Percentiles rank a stretch among this genome's conserved stretches.
Conservation (phyloP, 2,329 filamentous ascomycete species). For the Penicillium griseofulvum region DNA sequence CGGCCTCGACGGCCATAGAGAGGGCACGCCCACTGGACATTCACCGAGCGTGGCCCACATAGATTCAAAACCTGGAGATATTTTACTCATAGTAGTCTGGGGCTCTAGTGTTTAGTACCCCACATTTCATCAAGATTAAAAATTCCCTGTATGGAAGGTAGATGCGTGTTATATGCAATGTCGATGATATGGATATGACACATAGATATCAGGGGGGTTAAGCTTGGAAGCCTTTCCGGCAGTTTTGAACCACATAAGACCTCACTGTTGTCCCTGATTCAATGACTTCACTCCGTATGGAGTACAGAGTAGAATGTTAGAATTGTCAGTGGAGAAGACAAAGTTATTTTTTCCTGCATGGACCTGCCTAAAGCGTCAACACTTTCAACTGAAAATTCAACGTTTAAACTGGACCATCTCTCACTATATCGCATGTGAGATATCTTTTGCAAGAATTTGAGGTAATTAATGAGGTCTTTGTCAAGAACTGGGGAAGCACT, state of each 20-base stretch:
- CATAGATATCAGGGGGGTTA: no score
- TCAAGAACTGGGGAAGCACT: conserved; percentile 7
- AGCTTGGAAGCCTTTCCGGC: no score
- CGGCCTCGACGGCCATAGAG: conserved; percentile 12
- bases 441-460: conserved; percentile 6
- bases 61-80: conserved; percentile 1
- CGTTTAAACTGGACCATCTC: background rate
- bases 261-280: no score
- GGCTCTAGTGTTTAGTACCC: conserved; percentile 5
- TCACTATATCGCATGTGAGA: background rate
- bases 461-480: conserved; percentile 13
- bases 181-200: conserved; percentile 1
- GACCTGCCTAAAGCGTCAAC: conserved; percentile 20
- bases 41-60: conserved; percentile 16
- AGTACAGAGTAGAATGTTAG: background rate
- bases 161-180: conserved; percentile 10
- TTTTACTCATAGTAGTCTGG: background rate
- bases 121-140: conserved; percentile 10
- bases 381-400: background rate
- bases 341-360: conserved; percentile 16
- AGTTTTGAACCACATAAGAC: no score
- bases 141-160: conserved; percentile 20
- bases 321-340: background rate
- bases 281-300: no score
- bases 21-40: background rate